Base-by-base conservation (phyloP, 148 eudicot genomes). In the Spergularia marina region DNA sequence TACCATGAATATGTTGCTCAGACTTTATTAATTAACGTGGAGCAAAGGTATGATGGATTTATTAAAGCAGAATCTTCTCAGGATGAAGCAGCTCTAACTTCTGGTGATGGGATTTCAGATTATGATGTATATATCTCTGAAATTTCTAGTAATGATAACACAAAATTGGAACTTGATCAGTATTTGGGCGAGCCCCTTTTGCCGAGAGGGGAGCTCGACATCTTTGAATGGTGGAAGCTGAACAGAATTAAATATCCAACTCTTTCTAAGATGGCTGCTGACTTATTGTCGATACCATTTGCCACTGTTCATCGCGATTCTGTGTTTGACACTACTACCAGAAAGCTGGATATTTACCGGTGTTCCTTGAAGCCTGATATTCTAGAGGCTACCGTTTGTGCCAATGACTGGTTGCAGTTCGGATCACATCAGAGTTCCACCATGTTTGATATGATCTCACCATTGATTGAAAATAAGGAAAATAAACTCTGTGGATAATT, bases 171-270 rank as follows among this genome's bases (percentile, higher is more conserved):
- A 76, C 74, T 94, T 53, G 94, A 94, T 74, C 89, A 78, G 71
- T 94, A 94, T 70, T 73, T 94, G 5, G 90, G 89, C 60, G 98
- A 91, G 75, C 34, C 91, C 10, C 82, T 89, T 39, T 61, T 84
- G 76, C 96, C 96, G 11, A 82, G 95, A 55, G 84, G 95, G 53
- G 84, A 66, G 20, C 85, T 94, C 58, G 90, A 94, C 74, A 85
- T 91, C 39, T 77, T 94, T 78, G 91, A 86, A 10, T 94, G 98
- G 98, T 94, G 98, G 98, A 90, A 87, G 77, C 54, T 65, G 68
- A 85, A 89, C 70, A 74, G 81, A 20, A 55, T 70, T 14, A 84
- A 78, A 76, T 94, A 91, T 78, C 97, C 96, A 0, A 86, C 88
- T 23, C 89, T 94, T 41, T 87, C 97, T 7, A 89, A 72, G 82